Evolutionary conservation across 768 basidiomycete species (phyloP), one percentile per base, ranked within the genome.

Genomic region (Psilocybe sp.): DNA sequence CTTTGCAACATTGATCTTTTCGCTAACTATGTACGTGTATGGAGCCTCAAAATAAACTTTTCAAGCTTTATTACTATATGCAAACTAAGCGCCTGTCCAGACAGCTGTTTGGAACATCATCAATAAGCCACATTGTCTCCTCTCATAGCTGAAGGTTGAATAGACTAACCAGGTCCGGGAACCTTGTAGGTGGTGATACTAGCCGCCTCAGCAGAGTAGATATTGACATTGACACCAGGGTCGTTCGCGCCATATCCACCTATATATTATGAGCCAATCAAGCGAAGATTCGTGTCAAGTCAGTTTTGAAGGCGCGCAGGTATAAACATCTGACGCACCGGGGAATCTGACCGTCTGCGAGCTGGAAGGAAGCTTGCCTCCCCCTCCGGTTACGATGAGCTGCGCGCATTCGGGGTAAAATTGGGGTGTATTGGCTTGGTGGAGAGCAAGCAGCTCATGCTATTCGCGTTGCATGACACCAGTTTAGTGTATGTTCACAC

Each of bases 391-490:
- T 34, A 73, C 55, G 40, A 54, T 66, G 45, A 73, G 61, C 51
- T 73, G 72, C 36, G 57, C 70, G 44, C 70, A 72, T 55, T 70
- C 70, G 10, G 70, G 70, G 56, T 70, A 72, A 63, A 70, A 70
- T 52, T 70, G 69, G 18, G 70, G 69, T 8, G 66, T 68, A 54
- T 72, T 69, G 49, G 69, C 67, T 40, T 68, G 66, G 55, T 70
- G 69, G 38, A 72, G 57, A 33, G 70, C 70, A 36, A 72, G 62
- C 12, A 72, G 63, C 53, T 72, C 66, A 57, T 70, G 61, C 61
- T 67, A 34, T 40, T 43, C 20, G 14, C 3, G 16, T 12, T 46
- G 5, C 45, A 15, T 9, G 19, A n/a, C 28, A 16, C 14, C 19
- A 31, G 20, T 42, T 16, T 19, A 18, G 18, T 13, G 18, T 11